A percentile compares a stretch with the other conserved stretches of the same genome.
These are phyloP conservation scores for Neurospora sp. DNA, from an alignment of 495 filamentous ascomycete species.

Conservation along the genomic window DNA sequence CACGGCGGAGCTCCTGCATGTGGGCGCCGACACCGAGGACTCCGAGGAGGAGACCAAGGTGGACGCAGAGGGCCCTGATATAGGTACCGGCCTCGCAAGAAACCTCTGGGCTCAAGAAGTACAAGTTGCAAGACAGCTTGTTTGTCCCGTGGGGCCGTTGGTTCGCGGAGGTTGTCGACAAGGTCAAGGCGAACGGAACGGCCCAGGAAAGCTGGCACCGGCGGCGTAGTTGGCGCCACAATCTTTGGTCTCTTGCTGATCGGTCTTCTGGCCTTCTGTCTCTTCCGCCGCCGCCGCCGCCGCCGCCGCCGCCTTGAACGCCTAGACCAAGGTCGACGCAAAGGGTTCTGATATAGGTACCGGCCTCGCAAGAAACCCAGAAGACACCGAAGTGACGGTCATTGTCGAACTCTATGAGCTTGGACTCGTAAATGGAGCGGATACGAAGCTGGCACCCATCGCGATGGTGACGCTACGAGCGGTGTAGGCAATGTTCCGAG, in stretches of 20 bases:
- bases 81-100: conserved; percentile 37
- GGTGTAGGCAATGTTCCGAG: conserved; percentile 30
- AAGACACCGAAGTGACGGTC: conserved; percentile 96
- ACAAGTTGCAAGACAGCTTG: neutral
- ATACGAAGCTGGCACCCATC: conserved; percentile 10
- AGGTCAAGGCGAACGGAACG: neutral
- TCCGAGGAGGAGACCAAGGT: conserved; percentile 65
- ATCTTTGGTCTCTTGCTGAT: no score
- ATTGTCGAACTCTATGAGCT: conserved; percentile 93
- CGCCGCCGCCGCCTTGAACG: no score
- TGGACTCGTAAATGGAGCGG: conserved; percentile 71
- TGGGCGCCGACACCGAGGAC: conserved; percentile 88
- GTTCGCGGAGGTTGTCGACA: neutral
- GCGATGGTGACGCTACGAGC: conserved; percentile 37
- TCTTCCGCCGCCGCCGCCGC: no score
- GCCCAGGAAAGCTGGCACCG: neutral
- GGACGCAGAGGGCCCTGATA: conserved; percentile 65
- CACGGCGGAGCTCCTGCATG: conserved; percentile 96
- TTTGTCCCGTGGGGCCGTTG: neutral
- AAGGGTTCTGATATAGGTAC: conserved; percentile 59
- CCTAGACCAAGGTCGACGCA: conserved; percentile 77
- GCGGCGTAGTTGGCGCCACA: no score
- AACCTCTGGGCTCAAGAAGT: conserved; percentile 31
- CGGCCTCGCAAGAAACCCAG: conserved; percentile 98
- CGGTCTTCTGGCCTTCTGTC: no score